phyloP scores from a whole-genome alignment of 116 monocot genomes.

The Dioscorea cayenensis region DNA sequence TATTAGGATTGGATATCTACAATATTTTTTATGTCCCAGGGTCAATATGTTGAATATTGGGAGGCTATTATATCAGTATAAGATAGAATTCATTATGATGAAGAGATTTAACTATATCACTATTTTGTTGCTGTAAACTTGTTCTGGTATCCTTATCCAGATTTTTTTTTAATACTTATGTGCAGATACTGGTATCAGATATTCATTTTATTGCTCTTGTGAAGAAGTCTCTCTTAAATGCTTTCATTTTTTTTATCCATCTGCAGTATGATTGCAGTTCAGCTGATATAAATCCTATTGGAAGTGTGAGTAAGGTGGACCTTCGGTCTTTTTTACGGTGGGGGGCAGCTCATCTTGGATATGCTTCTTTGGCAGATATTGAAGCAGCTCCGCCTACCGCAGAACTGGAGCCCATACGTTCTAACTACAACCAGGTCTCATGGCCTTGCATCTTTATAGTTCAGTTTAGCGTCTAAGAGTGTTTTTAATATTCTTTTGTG shows the following conservation, averaged over 20 bases:
- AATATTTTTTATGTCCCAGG: no score
- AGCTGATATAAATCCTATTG: conserved; percentile 99
- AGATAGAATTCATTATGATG: no score
- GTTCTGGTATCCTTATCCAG: no score
- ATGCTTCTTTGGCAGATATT: conserved; percentile 81
- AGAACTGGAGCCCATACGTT: conserved; percentile 94
- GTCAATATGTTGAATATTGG: no score
- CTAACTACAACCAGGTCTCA: conserved; percentile 85
- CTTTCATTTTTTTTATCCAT: background rate
- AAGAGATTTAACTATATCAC: no score
- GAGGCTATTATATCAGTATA: no score
- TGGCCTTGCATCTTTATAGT: background rate
- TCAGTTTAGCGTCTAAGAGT: background rate
- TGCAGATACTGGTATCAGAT: no score
- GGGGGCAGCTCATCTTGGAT: conserved; percentile 86
- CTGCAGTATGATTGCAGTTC: conserved; percentile 98
- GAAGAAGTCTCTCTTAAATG: no score
- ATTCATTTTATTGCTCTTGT: no score
- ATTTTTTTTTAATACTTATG: no score
- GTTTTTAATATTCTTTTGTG: background rate
- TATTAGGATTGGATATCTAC: no score
- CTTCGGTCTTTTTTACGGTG: conserved; percentile 84
- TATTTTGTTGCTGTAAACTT: no score
- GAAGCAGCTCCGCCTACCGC: conserved; percentile 99
- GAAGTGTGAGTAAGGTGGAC: conserved; percentile 95